Evolutionary conservation across 1,139 yeast species (phyloP).

Genomic region (Williopsis jadinii): DNA sequence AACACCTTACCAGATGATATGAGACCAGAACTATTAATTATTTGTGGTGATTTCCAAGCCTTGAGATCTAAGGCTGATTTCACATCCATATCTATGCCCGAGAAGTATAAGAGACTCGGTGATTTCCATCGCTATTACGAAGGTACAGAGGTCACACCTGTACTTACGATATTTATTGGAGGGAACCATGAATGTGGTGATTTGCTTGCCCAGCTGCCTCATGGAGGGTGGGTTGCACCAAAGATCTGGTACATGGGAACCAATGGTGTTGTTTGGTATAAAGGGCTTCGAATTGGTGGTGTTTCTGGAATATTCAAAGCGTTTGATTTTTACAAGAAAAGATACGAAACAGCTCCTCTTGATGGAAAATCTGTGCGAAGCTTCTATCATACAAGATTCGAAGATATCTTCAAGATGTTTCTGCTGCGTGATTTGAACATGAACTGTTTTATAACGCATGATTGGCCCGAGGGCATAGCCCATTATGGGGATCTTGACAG

Average conservation of each 20-base stretch:
- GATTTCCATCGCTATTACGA: slow-evolving; percentile 72
- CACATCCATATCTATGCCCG: slow-evolving; percentile 48
- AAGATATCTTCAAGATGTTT: slow-evolving; percentile 52
- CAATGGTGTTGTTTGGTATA: slow-evolving; percentile 64
- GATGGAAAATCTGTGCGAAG: slow-evolving; percentile 40
- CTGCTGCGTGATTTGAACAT: slow-evolving; percentile 30
- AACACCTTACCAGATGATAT: slow-evolving; percentile 12
- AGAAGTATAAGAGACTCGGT: slow-evolving; percentile 53
- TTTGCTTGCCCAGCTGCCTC: slow-evolving; percentile 63
- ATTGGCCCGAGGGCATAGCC: slow-evolving; percentile 88
- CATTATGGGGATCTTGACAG: slow-evolving; percentile 48
- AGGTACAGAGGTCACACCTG: slow-evolving; percentile 60
- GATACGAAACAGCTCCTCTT: slow-evolving; percentile 45
- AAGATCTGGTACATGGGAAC: slow-evolving; percentile 86
- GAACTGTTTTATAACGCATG: slow-evolving; percentile 71
- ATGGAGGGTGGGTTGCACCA: slow-evolving; percentile 95
- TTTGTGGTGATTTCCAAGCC: slow-evolving; percentile 80
- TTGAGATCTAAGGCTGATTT: slow-evolving; percentile 59
- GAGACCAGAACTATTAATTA: slow-evolving; percentile 57
- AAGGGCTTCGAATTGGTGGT: slow-evolving; percentile 74
- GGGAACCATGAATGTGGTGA: slow-evolving; percentile 94
- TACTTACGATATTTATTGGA: slow-evolving; percentile 77
- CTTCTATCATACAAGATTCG: slow-evolving; percentile 68
- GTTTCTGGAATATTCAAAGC: slow-evolving; percentile 76
- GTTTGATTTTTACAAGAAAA: slow-evolving; percentile 34